phyloP scores from a whole-genome alignment of 768 basidiomycete genomes.

The Lentinula detonsa region DNA sequence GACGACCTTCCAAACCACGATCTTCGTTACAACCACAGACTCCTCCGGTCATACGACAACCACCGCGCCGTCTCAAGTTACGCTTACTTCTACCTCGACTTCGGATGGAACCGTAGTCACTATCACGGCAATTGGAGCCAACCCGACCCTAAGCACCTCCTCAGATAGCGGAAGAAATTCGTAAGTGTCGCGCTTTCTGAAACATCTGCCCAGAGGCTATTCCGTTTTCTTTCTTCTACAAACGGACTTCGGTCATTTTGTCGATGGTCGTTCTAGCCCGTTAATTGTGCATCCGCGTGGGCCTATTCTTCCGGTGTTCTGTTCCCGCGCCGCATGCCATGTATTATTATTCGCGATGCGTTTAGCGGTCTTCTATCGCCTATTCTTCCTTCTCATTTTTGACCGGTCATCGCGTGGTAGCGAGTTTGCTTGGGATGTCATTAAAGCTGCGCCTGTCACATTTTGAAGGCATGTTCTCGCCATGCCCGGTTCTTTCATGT shows the following conservation, averaged over 20 bases:
- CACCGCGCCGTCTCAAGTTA: constrained; percentile 52
- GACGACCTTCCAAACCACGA: constrained; percentile 45
- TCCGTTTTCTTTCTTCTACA: not conserved
- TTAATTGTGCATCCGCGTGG: not conserved
- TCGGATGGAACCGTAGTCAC: constrained; percentile 48
- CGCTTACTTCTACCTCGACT: constrained; percentile 50
- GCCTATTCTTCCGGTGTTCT: constrained; percentile 1
- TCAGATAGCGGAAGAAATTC: constrained; percentile 26
- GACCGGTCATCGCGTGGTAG: not conserved
- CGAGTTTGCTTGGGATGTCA: not conserved
- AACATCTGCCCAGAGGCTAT: constrained; percentile 14
- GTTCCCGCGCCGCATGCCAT: not conserved
- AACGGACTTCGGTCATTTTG: not conserved
- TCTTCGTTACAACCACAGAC: constrained; percentile 59
- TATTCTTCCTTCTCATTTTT: not conserved
- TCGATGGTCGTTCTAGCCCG: not conserved
- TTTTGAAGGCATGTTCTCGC: not conserved
- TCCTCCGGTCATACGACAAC: constrained; percentile 39
- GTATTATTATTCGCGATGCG: constrained; percentile 1
- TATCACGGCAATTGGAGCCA: constrained; percentile 58
- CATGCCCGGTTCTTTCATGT: not conserved
- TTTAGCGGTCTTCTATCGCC: constrained; percentile 3
- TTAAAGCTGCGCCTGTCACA: not conserved
- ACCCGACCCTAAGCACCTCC: constrained; percentile 62
- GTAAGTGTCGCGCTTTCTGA: constrained; percentile 28